Evolutionary conservation across 805 yeast species (phyloP).

Genomic region (Cyberlindnera nakhonratchasimensis): DNA sequence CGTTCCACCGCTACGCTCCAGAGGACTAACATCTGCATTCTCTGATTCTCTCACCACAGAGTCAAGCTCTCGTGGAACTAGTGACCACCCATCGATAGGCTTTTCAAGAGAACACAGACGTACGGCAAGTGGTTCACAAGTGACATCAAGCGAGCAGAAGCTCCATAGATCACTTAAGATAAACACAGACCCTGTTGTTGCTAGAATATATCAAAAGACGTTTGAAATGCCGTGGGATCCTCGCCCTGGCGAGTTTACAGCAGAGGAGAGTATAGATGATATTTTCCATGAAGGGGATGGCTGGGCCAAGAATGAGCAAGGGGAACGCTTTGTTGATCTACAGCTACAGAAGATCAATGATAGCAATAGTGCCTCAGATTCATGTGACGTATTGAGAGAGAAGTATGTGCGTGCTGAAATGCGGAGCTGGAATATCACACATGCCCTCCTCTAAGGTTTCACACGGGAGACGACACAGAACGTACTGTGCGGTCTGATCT

Average conservation of each 20-base stretch:
- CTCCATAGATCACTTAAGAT: slow-evolving; percentile 19
- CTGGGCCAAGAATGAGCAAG: slow-evolving; percentile 51
- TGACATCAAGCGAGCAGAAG: slow-evolving; percentile 11
- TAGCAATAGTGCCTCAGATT: neutral
- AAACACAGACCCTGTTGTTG: slow-evolving; percentile 45
- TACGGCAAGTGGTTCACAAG: slow-evolving; percentile 10
- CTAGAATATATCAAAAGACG: slow-evolving; percentile 48
- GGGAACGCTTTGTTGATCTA: slow-evolving; percentile 38
- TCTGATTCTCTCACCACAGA: slow-evolving; percentile 15
- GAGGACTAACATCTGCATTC: slow-evolving; percentile 46
- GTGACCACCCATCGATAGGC: slow-evolving; percentile 2
- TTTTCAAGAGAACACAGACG: slow-evolving; percentile 6
- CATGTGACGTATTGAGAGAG: slow-evolving; percentile 23
- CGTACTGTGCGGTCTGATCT: neutral
- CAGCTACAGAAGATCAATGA: slow-evolving; percentile 12
- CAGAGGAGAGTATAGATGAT: slow-evolving; percentile 71
- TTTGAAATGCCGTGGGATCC: slow-evolving; percentile 62
- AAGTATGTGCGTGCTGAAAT: slow-evolving; percentile 33
- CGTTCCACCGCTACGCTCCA: slow-evolving; percentile 41
- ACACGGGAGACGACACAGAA: slow-evolving; percentile 5
- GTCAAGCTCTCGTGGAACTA: slow-evolving; percentile 13
- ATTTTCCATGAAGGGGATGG: slow-evolving; percentile 72
- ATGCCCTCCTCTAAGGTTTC: slow-evolving; percentile 1
- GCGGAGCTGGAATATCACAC: slow-evolving; percentile 39
- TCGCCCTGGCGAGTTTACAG: slow-evolving; percentile 54